Base-by-base conservation (phyloP, 805 yeast species). In the Kazachstania martiniae region DNA sequence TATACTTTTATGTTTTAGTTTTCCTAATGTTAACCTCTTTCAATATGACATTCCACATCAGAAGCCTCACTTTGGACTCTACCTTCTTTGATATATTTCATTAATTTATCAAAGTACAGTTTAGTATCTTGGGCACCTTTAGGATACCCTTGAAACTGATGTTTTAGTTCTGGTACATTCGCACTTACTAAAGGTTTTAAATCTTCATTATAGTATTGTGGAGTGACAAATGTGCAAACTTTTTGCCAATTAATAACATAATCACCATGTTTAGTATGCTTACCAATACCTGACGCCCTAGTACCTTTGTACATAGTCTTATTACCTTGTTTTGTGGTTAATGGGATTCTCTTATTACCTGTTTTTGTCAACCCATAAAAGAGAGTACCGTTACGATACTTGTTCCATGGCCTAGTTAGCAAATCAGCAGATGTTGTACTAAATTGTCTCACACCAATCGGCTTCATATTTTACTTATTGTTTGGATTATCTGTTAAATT, bases 251-350 rank as follows among this genome's bases (percentile, higher is more conserved):
- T 70, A 39, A 91, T 71, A 5, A 72, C 63, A 58, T 85, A 91
- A 15, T 72, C 70, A 33, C 94, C 96, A 39, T 66, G 68, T 22
- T 67, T 64, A 33, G 91, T 80, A 51, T 78, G 74, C 33, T 65
- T 67, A 54, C 99, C 99, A 40, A 85, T 74, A 57, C 96, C 96
- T 3, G 94, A 72, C 4, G 98, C 83, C 37, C 96, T 73, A 15
- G 97, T 91, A 65, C 99, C 99, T 58, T 91, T 91, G 63, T 91
- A 91, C 62, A 68, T 82, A 47, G 82, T 78, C 64, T 87, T 86
- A 61, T 91, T 89, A 49, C 98, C 97, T 54, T 84, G 85, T 50
- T 91, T 91, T 15, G 95, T 79, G 15, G 95, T 80, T 46, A 89
- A 63, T 4, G 94, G 71, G 52, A 71, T 70, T 63, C 95, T 77